Evolutionary conservation across 1,139 yeast genomes (phyloP).

Genomic region (Trichomonascaceae sp.): DNA sequence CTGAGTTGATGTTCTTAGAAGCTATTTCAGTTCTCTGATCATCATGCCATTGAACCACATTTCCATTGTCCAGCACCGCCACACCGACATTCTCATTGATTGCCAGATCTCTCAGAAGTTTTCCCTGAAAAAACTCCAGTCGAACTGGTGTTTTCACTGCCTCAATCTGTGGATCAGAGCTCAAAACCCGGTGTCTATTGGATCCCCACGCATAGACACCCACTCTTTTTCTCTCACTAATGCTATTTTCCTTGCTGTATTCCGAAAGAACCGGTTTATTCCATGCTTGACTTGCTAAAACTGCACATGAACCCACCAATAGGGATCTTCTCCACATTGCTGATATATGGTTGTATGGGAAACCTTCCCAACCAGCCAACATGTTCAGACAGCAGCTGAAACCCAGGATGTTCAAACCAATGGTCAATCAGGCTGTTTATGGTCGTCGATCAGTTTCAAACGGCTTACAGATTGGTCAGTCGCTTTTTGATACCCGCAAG

Average conservation of each 20-base stretch:
- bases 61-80: slow-evolving; percentile 65
- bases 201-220: slow-evolving; percentile 53
- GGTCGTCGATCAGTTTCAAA: neutral
- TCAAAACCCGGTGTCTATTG: slow-evolving; percentile 40
- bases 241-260: neutral
- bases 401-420: neutral
- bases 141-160: slow-evolving; percentile 52
- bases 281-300: neutral
- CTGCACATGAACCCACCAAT: neutral
- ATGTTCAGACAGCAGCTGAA: neutral
- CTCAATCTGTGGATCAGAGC: slow-evolving; percentile 30
- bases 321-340: slow-evolving; percentile 8
- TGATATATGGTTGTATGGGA: neutral
- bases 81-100: slow-evolving; percentile 45
- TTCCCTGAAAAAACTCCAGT: slow-evolving; percentile 57
- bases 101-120: slow-evolving; percentile 52
- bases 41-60: slow-evolving; percentile 62
- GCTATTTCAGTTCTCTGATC: slow-evolving; percentile 34
- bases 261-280: slow-evolving; percentile 1
- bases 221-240: slow-evolving; percentile 27
- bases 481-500: slow-evolving; percentile 68
- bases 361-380: neutral
- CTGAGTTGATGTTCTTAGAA: slow-evolving; percentile 39
- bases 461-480: slow-evolving; percentile 21
- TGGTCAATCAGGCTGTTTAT: neutral